Conservation (phyloP, 257 asterid species). For the Solanum piurae region DNA sequence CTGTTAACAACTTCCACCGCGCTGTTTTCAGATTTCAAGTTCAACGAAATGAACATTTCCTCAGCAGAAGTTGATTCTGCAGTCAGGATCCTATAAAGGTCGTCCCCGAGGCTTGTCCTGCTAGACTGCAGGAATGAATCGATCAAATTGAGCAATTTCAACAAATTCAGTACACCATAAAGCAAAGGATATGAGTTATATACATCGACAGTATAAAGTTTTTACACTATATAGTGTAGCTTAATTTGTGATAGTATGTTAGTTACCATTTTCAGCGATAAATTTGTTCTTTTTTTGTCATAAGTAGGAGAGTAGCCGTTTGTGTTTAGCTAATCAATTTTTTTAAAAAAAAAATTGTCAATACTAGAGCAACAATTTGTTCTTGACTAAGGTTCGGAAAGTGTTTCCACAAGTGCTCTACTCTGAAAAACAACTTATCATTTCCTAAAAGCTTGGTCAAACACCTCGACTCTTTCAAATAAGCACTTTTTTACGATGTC, state of each 20-base stretch:
- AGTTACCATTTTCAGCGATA: too few relatives aligned
- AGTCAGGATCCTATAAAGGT: conserved; percentile 45
- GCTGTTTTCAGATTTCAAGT: conserved; percentile 55
- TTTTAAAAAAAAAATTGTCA: background rate
- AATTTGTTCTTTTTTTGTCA: too few relatives aligned
- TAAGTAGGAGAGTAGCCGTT: too few relatives aligned
- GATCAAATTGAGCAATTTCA: background rate
- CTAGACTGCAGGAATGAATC: conserved; percentile 38
- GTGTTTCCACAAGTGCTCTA: background rate
- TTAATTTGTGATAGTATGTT: too few relatives aligned
- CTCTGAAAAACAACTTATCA: background rate
- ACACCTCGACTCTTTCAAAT: background rate
- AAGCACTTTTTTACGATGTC: background rate
- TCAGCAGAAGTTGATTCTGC: conserved; percentile 34
- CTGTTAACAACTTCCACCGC: conserved; percentile 64
- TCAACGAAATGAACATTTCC: conserved; percentile 40
- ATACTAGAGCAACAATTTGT: background rate
- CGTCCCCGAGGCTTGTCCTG: conserved; percentile 67
- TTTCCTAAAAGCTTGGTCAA: background rate
- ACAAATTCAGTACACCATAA: background rate
- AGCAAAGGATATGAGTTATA: background rate
- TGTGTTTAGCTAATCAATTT: background rate
- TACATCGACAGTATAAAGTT: background rate
- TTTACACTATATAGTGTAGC: too few relatives aligned
- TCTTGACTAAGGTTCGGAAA: background rate